Percentiles rank a stretch among this genome's conserved stretches.
phyloP scores from a whole-genome alignment of 305 asterid genomes.

The Rubia balearica region DNA sequence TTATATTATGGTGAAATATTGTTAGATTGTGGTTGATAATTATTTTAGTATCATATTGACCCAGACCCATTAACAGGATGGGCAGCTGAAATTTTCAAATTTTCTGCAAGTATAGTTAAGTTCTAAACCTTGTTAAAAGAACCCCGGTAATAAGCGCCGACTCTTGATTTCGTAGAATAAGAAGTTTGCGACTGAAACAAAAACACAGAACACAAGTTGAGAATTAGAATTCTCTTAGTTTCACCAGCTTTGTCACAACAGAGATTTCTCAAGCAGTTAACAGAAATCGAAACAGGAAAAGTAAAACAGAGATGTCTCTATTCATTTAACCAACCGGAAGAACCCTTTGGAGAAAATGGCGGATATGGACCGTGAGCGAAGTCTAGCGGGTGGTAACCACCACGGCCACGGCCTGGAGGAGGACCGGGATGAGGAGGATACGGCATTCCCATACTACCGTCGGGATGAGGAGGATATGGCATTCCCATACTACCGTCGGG shows the following conservation, averaged over 20 bases:
- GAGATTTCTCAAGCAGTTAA: neutral
- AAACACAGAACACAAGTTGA: neutral
- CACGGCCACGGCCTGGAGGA: neutral
- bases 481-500: neutral
- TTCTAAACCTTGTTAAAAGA: too few species aligned
- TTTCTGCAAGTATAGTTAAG: too few species aligned
- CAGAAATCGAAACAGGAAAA: neutral
- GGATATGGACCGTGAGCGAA: constrained; percentile 17
- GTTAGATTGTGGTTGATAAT: too few species aligned
- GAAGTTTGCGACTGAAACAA: neutral
- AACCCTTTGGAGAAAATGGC: constrained; percentile 5
- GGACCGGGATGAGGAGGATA: neutral
- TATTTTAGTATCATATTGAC: too few species aligned
- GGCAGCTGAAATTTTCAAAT: too few species aligned
- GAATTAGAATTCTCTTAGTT: too few species aligned
- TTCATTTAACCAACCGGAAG: constrained; percentile 21
- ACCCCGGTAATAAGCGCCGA: too few species aligned
- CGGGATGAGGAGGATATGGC: neutral
- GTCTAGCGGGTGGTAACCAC: neutral
- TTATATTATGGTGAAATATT: too few species aligned
- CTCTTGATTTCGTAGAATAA: too few species aligned
- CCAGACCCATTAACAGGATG: too few species aligned
- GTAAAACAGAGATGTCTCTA: neutral
- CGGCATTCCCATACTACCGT: neutral
- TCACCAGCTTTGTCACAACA: neutral